Base-by-base conservation (phyloP, 371 early-diverging fungal species). In the Rhizopus sp. region DNA sequence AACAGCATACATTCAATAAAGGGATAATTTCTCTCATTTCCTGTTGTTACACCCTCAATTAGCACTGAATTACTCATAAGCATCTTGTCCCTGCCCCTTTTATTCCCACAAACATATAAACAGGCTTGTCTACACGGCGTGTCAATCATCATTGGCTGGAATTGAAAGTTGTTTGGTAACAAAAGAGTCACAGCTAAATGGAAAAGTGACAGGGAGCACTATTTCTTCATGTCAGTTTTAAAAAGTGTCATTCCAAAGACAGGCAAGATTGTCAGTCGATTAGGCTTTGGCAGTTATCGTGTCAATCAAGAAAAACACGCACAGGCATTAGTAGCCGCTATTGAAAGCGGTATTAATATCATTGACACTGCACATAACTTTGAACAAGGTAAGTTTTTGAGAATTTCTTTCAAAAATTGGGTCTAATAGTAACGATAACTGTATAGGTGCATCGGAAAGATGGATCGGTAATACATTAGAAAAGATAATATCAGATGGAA, bases 361-460 rank as follows among this genome's bases (percentile, higher is more conserved):
- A 80, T 92, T 37, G 92, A 92, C 61, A 89, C 90, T 5, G 84
- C 86, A 53, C 66, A 80, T 35, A 89, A 90, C 63, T 92, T 92
- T 78, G 87, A 84, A 62, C 68, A 75, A 48, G 92, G 91, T 80
- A 71, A 46, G 29, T 33, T 30, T 12, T 34, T 37, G 7, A 13
- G 29, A 29, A 55, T 7, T 23, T 23, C 23, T 23, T 23, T 44
- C 23, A 50, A 31, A 45, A 37, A 13, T 2, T 6, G 37, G n/a
- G 13, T 16, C 15, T 50, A 12, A 57, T 15, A 37, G 31, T 44
- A 45, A 32, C 41, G n/a, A 23, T 23, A 23, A 8, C 4, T 5
- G 39, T 39, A 46, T 42, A 86, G 86, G 87, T 38, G 63, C 48
- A 0, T 86, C 87, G 13, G 90, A 90, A 55, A 63, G 52, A 32